Evolutionary conservation across 768 basidiomycete species (phyloP), one percentile per base, ranked within the genome.

Genomic region (Suillus ampliporus): DNA sequence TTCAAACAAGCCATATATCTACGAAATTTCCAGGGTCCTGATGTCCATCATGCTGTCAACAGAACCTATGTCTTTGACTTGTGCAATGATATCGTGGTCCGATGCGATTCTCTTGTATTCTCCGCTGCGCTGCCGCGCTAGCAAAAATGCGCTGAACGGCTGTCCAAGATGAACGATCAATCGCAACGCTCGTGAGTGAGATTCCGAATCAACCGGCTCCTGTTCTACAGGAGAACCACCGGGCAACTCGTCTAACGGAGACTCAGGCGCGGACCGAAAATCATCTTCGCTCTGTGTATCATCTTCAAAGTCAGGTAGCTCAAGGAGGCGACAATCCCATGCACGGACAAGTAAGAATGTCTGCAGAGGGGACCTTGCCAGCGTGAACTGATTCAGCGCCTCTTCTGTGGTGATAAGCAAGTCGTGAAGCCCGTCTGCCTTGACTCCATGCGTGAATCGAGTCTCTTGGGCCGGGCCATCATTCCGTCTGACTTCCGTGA

Each of bases 51-150:
- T 50, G 5, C 28, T 28, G 48, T 10, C 17, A 31, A 31, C 28
- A 17, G 48, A 50, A 31, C 17, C 17, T 19, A 19, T 28, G 9
- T 19, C 48, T 11, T 19, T 19, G 26, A 31, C 17, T 28, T 31
- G 48, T 28, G 48, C 48, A 28, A 50, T 50, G 26, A 50, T 50
- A 5, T 11, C 17, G 19, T 6, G 9, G 26, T 50, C 48, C 28
- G 48, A 50, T 17, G 48, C 48, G 10, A 50, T 50, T 28, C 48
- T 50, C 48, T 31, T 50, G 48, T 50, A 50, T 31, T 50, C 28
- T 50, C 31, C 31, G 31, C 31, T 6, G 31, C 31, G 31, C 48
- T 5, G 31, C 31, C 31, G 31, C 31, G 31, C 48, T 5, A 28
- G 17, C 9, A 50, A 50, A 26, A 50, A 50, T 28, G 26, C 26